Conservation (phyloP, 164 flowering plant genomes). For the Macadamia integrifolia region DNA sequence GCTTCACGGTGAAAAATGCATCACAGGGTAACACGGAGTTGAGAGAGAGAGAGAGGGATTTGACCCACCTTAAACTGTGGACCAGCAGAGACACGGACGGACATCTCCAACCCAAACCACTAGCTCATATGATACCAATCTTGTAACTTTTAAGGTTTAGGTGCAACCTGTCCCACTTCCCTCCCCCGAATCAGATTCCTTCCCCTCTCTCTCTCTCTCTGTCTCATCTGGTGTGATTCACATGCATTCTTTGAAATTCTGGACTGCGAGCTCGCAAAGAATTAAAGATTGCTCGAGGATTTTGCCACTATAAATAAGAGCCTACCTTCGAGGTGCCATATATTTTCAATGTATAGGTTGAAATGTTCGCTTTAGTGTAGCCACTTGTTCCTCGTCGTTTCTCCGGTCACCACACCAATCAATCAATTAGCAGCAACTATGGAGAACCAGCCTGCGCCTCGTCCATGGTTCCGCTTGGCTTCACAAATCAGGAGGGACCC, state of each 20-base stretch:
- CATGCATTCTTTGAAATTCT: too few species aligned
- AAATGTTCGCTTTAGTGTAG: not conserved
- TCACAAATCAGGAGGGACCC: conserved; percentile 11
- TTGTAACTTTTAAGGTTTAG: conserved; percentile 6
- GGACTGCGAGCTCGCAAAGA: too few species aligned
- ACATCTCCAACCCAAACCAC: not conserved
- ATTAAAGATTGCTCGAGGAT: not conserved
- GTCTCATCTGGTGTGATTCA: not conserved
- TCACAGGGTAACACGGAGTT: too few species aligned
- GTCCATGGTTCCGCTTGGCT: conserved; percentile 40
- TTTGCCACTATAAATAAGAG: conserved; percentile 19
- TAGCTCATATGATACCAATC: conserved; percentile 8
- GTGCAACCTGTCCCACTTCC: not conserved
- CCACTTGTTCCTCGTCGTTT: not conserved
- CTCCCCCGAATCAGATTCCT: conserved; percentile 28
- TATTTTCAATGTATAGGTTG: not conserved
- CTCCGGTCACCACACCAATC: too few species aligned
- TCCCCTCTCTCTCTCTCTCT: not conserved
- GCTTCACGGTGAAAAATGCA: not conserved
- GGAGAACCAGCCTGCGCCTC: conserved; percentile 26
- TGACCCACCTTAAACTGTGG: too few species aligned
- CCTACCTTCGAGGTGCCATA: not conserved
- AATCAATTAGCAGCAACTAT: conserved; percentile 6
- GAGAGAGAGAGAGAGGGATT: not conserved
- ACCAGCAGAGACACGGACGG: not conserved